Percentiles rank a stretch among this genome's conserved stretches.
Conservation (phyloP, 345 rosid species). For the Punica granatum region DNA sequence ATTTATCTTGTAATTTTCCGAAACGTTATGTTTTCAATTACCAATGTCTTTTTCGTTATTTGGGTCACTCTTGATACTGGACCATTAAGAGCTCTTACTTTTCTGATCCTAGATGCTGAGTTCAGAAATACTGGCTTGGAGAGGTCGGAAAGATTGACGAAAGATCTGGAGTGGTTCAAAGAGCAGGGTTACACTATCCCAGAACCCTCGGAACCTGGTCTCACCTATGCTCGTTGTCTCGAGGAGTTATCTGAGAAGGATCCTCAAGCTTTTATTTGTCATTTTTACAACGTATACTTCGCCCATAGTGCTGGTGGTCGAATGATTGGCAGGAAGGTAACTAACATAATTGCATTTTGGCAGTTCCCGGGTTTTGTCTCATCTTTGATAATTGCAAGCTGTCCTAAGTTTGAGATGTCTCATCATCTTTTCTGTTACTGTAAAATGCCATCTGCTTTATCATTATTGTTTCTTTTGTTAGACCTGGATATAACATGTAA, state of each 20-base stretch:
- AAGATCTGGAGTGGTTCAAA: constrained; percentile 83
- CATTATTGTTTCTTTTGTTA: neutral
- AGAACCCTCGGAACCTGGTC: constrained; percentile 73
- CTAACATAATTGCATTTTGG: neutral
- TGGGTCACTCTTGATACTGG: neutral
- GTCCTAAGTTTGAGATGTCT: neutral
- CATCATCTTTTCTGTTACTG: neutral
- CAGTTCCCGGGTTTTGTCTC: neutral
- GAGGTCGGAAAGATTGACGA: constrained; percentile 58
- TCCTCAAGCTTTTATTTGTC: constrained; percentile 94
- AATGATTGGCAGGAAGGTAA: constrained; percentile 94
- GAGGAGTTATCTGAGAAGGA: constrained; percentile 68
- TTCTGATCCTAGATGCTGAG: constrained; percentile 50
- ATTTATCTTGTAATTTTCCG: neutral
- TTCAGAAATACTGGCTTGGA: constrained; percentile 83
- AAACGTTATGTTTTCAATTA: neutral
- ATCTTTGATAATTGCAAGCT: neutral
- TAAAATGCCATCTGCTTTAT: neutral
- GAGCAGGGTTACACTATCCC: constrained; percentile 83
- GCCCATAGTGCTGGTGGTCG: constrained; percentile 97
- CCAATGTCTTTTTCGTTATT: neutral
- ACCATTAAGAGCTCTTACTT: neutral
- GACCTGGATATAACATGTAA: neutral
- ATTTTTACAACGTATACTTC: constrained; percentile 90
- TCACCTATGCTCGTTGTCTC: constrained; percentile 47